Percentiles rank a stretch among this genome's conserved stretches.
Conservation (phyloP, 208 protist genomes). For the Entamoeba moshkovskii region DNA sequence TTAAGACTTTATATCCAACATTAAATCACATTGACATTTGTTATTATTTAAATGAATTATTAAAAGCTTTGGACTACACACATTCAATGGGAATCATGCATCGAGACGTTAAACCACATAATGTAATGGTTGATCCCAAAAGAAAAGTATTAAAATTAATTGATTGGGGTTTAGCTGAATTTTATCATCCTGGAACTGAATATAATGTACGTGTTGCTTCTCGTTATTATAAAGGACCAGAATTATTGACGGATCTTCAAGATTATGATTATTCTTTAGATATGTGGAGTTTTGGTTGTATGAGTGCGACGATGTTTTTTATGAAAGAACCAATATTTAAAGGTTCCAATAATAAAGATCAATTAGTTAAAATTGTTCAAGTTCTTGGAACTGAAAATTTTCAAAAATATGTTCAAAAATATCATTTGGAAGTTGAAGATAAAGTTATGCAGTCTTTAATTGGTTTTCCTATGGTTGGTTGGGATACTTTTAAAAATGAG, state of each 20-base stretch:
- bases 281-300: conserved; percentile 33
- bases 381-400: conserved; percentile 30
- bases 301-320: conserved; percentile 33
- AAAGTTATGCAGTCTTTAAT: background rate
- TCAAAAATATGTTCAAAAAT: conserved; percentile 20
- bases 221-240: conserved; percentile 33
- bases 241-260: conserved; percentile 27
- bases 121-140: conserved; percentile 26
- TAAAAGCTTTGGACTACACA: conserved; percentile 26
- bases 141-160: conserved; percentile 20
- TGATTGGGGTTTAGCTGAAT: conserved; percentile 40
- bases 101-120: conserved; percentile 37
- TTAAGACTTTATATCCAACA: conserved; percentile 71
- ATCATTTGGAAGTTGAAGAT: conserved; percentile 9
- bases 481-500: conserved; percentile 41
- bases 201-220: conserved; percentile 40
- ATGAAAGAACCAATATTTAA: conserved; percentile 32
- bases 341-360: conserved; percentile 27
- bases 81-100: conserved; percentile 38
- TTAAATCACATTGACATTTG: background rate
- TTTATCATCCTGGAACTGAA: conserved; percentile 25
- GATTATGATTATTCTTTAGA: conserved; percentile 41
- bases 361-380: conserved; percentile 32
- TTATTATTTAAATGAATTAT: conserved; percentile 1
- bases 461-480: background rate